These are phyloP conservation scores for Herpotrichia juniperi DNA, from an alignment of 2,329 filamentous ascomycete genomes.

Conservation along the genomic window DNA sequence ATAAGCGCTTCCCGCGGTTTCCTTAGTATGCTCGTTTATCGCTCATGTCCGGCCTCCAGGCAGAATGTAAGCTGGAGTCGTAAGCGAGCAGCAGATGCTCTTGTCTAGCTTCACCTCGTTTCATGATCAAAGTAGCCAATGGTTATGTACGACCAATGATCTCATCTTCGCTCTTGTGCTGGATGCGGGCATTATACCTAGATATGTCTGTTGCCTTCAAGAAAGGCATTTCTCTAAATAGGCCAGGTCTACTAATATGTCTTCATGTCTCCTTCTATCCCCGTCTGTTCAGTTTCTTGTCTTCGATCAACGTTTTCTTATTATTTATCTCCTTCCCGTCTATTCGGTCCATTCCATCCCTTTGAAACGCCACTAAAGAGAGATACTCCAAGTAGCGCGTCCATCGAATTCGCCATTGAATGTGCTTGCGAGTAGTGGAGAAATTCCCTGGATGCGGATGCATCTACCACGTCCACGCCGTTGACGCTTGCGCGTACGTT, in stretches of 20 bases:
- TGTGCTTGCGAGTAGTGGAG: slow-evolving; percentile 46
- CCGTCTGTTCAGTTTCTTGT: neutral
- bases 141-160: neutral
- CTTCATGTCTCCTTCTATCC: neutral
- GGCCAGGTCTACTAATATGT: slow-evolving; percentile 1
- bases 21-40: neutral
- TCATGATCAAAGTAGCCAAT: slow-evolving; percentile 1
- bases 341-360: neutral
- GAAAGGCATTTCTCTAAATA: too few relatives aligned
- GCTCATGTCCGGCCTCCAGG: neutral
- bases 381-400: too few relatives aligned
- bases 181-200: neutral
- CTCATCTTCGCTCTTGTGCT: neutral
- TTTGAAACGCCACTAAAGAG: too few relatives aligned
- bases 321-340: neutral
- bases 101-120: neutral
- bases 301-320: neutral
- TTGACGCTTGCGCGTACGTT: slow-evolving; percentile 41
- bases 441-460: slow-evolving; percentile 46
- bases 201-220: too few relatives aligned
- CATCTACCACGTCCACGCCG: slow-evolving; percentile 41
- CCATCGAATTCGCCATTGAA: slow-evolving; percentile 7
- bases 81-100: neutral
- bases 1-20: neutral
- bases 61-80: neutral